A percentile compares a stretch with the other conserved stretches of the same genome.
Conservation (phyloP, 2,329 filamentous ascomycete species). For the Paraconiothyrium brasiliense region DNA sequence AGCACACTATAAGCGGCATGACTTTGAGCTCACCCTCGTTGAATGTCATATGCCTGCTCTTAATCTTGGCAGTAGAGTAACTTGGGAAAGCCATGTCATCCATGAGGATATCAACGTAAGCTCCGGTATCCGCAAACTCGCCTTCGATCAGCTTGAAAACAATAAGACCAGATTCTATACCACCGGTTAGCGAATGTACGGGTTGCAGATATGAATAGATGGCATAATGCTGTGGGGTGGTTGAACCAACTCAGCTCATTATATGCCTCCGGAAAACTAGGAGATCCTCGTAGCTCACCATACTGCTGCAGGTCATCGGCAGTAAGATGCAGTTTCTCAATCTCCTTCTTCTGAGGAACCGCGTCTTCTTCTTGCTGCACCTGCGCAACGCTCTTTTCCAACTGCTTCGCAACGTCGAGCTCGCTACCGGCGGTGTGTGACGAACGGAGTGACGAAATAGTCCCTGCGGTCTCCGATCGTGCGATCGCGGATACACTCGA, state of each 20-base stretch:
- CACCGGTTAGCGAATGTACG: constrained; percentile 44
- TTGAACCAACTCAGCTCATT: constrained; percentile 39
- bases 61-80: constrained; percentile 81
- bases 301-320: constrained; percentile 84
- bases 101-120: constrained; percentile 86
- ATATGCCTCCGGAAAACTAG: constrained; percentile 26
- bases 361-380: constrained; percentile 57
- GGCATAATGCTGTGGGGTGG: constrained; percentile 26
- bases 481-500: constrained; percentile 32
- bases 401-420: constrained; percentile 54
- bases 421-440: constrained; percentile 39
- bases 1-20: neutral
- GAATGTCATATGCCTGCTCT: constrained; percentile 74
- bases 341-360: constrained; percentile 62
- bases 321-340: constrained; percentile 80
- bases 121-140: constrained; percentile 78
- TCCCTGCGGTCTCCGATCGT: constrained; percentile 49
- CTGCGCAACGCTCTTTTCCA: constrained; percentile 58
- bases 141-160: constrained; percentile 95
- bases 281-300: constrained; percentile 58
- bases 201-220: constrained; percentile 27
- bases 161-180: constrained; percentile 82
- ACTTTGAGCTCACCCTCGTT: constrained; percentile 71
- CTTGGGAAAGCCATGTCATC: constrained; percentile 95
- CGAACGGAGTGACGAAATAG: constrained; percentile 53